phyloP scores from a whole-genome alignment of 768 basidiomycete genomes.

The Russula earlei region DNA sequence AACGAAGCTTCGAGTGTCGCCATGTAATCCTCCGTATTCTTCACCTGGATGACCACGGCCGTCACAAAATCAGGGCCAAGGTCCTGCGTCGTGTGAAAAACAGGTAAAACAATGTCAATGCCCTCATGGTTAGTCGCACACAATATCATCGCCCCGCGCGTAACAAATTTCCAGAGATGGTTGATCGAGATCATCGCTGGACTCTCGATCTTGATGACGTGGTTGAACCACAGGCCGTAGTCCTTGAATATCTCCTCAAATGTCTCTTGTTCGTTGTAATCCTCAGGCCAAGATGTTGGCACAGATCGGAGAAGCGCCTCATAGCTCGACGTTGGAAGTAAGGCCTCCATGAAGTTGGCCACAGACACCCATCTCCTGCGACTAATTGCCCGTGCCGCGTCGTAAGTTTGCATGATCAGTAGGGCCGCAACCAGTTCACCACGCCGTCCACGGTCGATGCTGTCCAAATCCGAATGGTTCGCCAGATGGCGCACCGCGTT shows the following conservation, averaged over 20 bases:
- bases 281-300: background rate
- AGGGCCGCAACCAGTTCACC: too few relatives aligned
- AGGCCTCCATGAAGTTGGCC: background rate
- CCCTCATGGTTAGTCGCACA: background rate
- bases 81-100: background rate
- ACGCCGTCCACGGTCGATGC: too few relatives aligned
- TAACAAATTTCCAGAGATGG: background rate
- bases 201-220: background rate
- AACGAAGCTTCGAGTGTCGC: too few relatives aligned
- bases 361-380: background rate
- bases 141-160: background rate
- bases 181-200: background rate
- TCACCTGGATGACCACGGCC: too few relatives aligned
- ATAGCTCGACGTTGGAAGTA: background rate
- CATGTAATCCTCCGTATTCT: too few relatives aligned
- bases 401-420: background rate
- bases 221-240: background rate
- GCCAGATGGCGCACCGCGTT: too few relatives aligned
- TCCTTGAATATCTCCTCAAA: background rate
- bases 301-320: too few relatives aligned
- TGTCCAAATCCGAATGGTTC: too few relatives aligned
- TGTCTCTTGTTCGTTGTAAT: background rate
- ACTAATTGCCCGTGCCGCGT: background rate
- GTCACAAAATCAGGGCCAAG: background rate
- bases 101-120: background rate